A percentile compares a stretch with the other conserved stretches of the same genome.
These are phyloP conservation scores for Coniferiporia sulphurascens DNA, from an alignment of 1,284 basidiomycete species.

Conservation along the genomic window DNA sequence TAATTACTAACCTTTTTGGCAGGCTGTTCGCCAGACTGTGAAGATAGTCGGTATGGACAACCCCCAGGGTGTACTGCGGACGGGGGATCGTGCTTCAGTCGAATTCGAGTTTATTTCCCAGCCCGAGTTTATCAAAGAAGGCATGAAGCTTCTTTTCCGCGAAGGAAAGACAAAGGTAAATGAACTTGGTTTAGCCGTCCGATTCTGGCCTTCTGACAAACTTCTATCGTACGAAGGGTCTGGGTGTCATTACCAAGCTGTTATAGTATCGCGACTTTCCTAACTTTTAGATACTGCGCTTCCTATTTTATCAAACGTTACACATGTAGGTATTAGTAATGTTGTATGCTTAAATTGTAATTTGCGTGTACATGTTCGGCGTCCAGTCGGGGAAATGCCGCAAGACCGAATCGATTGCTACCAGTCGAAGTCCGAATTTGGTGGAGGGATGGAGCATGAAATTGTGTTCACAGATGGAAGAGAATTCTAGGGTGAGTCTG, in stretches of 20 bases:
- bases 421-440: too few relatives aligned
- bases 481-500: too few relatives aligned
- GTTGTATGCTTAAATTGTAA: too few relatives aligned
- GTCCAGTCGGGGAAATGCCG: too few relatives aligned
- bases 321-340: neutral
- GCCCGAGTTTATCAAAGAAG: constrained; percentile 87
- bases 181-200: neutral
- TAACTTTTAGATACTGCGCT: neutral
- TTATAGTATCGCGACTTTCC: constrained; percentile 23
- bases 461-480: too few relatives aligned
- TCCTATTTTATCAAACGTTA: neutral
- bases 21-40: constrained; percentile 88
- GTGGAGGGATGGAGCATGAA: too few relatives aligned
- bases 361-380: too few relatives aligned
- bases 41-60: constrained; percentile 86
- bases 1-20: constrained; percentile 16
- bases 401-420: too few relatives aligned
- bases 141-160: constrained; percentile 86
- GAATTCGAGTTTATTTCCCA: constrained; percentile 88
- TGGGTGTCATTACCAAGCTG: constrained; percentile 39
- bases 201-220: neutral
- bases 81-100: constrained; percentile 86
- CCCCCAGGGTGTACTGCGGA: constrained; percentile 80
- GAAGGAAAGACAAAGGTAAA: constrained; percentile 90
- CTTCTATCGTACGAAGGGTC: constrained; percentile 29